A percentile compares a stretch with the other conserved stretches of the same genome.
phyloP scores from a whole-genome alignment of 2,329 filamentous ascomycete species.

The Fusarium sp. region DNA sequence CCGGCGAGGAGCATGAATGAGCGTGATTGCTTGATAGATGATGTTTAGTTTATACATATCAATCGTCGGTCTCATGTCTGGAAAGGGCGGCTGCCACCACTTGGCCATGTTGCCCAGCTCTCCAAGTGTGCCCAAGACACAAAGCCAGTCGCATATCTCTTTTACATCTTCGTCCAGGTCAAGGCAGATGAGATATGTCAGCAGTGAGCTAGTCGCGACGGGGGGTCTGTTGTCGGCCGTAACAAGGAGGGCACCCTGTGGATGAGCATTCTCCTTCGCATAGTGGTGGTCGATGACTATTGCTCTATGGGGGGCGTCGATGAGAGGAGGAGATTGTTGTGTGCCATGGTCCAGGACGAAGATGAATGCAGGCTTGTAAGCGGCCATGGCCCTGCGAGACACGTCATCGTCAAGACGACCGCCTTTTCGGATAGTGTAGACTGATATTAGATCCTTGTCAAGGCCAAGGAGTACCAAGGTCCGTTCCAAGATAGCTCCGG shows the following conservation, averaged over 20 bases:
- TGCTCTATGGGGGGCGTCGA: constrained; percentile 61
- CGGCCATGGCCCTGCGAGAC: constrained; percentile 64
- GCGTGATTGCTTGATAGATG: constrained; percentile 71
- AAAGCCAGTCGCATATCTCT: constrained; percentile 69
- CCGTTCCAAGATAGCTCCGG: constrained; percentile 71
- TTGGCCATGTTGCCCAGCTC: constrained; percentile 74
- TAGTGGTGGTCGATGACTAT: constrained; percentile 76
- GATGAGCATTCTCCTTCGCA: constrained; percentile 66
- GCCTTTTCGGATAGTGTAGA: constrained; percentile 71
- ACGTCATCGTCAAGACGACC: constrained; percentile 66
- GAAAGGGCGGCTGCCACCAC: constrained; percentile 76
- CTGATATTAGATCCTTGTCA: constrained; percentile 61
- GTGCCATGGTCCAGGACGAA: constrained; percentile 77
- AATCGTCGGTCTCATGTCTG: constrained; percentile 71
- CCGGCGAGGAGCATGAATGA: constrained; percentile 74
- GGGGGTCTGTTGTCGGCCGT: constrained; percentile 74
- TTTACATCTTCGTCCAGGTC: constrained; percentile 64
- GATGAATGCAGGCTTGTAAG: constrained; percentile 65
- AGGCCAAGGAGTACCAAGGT: constrained; percentile 71
- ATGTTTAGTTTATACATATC: constrained; percentile 71
- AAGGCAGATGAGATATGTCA: constrained; percentile 73
- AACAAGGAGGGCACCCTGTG: constrained; percentile 64
- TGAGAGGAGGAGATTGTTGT: constrained; percentile 63
- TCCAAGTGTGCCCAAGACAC: constrained; percentile 73
- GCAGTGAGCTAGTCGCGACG: constrained; percentile 72